Conservation (phyloP, 2,329 filamentous ascomycete species). For the Thermoascus crustaceus region DNA sequence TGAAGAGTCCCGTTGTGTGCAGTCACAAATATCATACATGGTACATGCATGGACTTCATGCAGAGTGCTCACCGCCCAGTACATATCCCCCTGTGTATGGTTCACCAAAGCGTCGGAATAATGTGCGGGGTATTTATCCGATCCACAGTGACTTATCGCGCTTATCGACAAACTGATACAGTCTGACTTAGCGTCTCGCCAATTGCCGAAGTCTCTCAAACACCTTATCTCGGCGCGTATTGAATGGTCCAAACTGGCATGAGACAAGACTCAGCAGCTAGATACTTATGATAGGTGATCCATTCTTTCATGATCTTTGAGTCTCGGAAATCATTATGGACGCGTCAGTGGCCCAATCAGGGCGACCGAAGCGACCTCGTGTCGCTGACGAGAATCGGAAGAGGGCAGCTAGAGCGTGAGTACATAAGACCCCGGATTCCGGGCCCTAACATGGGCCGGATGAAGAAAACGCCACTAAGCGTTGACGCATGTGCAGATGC, state of each 20-base stretch:
- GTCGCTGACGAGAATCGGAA: slow-evolving; percentile 36
- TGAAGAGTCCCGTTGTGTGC: no score
- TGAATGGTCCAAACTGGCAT: not conserved
- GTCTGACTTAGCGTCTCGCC: slow-evolving; percentile 7
- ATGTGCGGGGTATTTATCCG: slow-evolving; percentile 4
- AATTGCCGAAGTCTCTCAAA: not conserved
- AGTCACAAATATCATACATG: no score
- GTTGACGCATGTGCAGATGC: slow-evolving; percentile 33
- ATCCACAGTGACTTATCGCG: not conserved
- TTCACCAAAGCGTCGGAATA: no score
- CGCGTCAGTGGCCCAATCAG: slow-evolving; percentile 19
- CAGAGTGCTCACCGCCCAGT: no score
- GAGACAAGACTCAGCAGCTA: not conserved
- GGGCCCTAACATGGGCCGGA: not conserved
- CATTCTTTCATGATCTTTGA: not conserved
- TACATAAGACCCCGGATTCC: slow-evolving; percentile 2
- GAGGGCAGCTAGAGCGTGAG: slow-evolving; percentile 33
- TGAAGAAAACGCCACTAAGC: not conserved
- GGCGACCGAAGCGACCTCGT: slow-evolving; percentile 31
- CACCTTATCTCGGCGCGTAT: not conserved
- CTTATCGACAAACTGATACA: slow-evolving; percentile 4
- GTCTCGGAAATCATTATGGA: slow-evolving; percentile 17
- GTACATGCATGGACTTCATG: no score
- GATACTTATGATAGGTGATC: not conserved
- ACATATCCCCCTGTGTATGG: no score